A percentile compares a stretch with the other conserved stretches of the same genome.
phyloP scores from a whole-genome alignment of 345 rosid species.

The Zanthoxylum bungeanum region DNA sequence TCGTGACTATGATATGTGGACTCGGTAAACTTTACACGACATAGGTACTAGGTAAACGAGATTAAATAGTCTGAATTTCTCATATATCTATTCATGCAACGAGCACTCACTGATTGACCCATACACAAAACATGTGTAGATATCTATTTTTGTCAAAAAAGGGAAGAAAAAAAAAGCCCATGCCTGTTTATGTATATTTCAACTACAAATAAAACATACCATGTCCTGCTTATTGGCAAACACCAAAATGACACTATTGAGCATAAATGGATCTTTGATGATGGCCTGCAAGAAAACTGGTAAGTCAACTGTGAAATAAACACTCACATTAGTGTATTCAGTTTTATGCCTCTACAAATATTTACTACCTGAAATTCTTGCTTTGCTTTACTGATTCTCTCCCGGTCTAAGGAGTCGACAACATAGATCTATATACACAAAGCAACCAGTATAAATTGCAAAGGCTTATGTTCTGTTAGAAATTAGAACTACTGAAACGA shows the following conservation, averaged over 20 bases:
- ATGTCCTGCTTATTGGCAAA: slow-evolving; percentile 99
- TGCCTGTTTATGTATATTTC: background rate
- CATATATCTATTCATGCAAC: too few relatives aligned
- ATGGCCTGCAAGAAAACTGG: slow-evolving; percentile 59
- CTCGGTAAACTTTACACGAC: background rate
- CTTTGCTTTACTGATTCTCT: slow-evolving; percentile 89
- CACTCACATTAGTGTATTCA: slow-evolving; percentile 18
- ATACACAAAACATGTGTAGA: background rate
- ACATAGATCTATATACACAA: slow-evolving; percentile 72
- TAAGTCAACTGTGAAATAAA: slow-evolving; percentile 21
- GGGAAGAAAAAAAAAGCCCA: background rate
- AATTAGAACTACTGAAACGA: background rate
- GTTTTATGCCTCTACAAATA: slow-evolving; percentile 15
- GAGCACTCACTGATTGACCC: too few relatives aligned
- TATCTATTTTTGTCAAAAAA: background rate
- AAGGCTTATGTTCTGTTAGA: background rate
- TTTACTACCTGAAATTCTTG: slow-evolving; percentile 90
- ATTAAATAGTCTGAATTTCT: background rate
- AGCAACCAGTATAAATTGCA: background rate
- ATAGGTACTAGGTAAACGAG: background rate
- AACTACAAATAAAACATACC: slow-evolving; percentile 44
- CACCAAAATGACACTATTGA: slow-evolving; percentile 86
- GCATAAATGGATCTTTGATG: slow-evolving; percentile 96
- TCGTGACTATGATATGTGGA: background rate
- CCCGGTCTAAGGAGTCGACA: slow-evolving; percentile 96